phyloP scores from a whole-genome alignment of 805 yeast genomes.

The Sugiyamaella mastotermitis region DNA sequence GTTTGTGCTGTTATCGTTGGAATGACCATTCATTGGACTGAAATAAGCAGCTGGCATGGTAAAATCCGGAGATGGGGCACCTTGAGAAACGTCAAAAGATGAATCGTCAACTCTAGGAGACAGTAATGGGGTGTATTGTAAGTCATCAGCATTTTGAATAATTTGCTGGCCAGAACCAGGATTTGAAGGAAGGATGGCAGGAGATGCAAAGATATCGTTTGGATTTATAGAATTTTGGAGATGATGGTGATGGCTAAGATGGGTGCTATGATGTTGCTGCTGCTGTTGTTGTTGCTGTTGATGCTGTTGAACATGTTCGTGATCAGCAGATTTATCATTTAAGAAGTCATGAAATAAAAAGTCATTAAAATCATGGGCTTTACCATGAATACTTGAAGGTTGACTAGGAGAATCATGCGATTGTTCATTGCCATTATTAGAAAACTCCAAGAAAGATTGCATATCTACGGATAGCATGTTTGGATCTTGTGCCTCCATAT shows the following conservation, averaged over 20 bases:
- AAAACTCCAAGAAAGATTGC: conserved; percentile 8
- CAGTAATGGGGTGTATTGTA: conserved; percentile 64
- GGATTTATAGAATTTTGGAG: conserved; percentile 20
- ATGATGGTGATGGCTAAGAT: conserved; percentile 8
- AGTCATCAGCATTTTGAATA: conserved; percentile 38
- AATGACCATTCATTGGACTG: conserved; percentile 13
- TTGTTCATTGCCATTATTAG: neutral
- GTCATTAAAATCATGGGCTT: conserved; percentile 4
- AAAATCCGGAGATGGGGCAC: conserved; percentile 16
- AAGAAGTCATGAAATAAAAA: conserved; percentile 8
- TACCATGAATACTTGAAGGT: neutral
- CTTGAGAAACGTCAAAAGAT: conserved; percentile 41
- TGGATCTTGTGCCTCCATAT: no score
- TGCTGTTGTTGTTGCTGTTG: conserved; percentile 6
- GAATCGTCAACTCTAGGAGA: conserved; percentile 57
- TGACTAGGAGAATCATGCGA: conserved; percentile 1
- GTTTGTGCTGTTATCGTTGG: conserved; percentile 1
- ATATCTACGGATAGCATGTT: conserved; percentile 6
- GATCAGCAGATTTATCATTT: neutral
- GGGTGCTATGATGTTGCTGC: conserved; percentile 4
- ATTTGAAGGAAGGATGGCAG: conserved; percentile 14
- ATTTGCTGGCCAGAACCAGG: conserved; percentile 2
- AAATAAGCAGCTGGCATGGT: conserved; percentile 21
- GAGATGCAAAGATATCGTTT: conserved; percentile 18
- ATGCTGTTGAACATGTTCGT: conserved; percentile 1